Conservation (phyloP, 768 basidiomycete genomes). For the Hericium rajendrae region DNA sequence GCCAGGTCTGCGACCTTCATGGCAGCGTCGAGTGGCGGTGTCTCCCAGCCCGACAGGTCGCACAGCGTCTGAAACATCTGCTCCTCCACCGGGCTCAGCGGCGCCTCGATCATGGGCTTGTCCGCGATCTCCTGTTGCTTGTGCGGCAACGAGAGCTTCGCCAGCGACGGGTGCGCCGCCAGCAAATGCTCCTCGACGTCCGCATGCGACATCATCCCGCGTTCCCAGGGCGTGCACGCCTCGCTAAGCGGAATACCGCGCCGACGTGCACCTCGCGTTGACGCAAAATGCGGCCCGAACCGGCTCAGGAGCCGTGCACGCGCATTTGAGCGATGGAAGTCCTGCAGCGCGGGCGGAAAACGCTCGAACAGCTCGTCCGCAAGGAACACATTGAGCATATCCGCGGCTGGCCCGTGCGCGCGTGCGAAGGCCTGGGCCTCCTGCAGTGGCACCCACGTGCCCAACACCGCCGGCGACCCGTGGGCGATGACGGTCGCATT, state of each 20-base stretch:
- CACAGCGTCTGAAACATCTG: constrained; percentile 63
- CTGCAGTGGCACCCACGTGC: constrained; percentile 62
- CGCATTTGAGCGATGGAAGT: constrained; percentile 41
- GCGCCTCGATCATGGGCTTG: constrained; percentile 29
- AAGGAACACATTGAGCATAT: constrained; percentile 45
- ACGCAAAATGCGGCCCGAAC: constrained; percentile 57
- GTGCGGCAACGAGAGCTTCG: constrained; percentile 2
- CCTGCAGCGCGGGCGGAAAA: constrained; percentile 54
- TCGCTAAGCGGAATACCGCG: constrained; percentile 17
- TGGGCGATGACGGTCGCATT: constrained; percentile 43
- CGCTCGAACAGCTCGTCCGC: constrained; percentile 51
- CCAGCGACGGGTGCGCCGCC: constrained; percentile 17
- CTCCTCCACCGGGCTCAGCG: constrained; percentile 60
- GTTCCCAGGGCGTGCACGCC: constrained; percentile 16
- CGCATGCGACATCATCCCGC: constrained; percentile 8
- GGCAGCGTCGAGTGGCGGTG: neutral
- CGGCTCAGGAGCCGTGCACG: constrained; percentile 41
- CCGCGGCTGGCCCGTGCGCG: constrained; percentile 25
- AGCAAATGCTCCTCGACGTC: constrained; percentile 20
- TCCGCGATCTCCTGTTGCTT: constrained; percentile 6
- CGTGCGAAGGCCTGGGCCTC: constrained; percentile 44
- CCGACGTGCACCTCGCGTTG: constrained; percentile 36
- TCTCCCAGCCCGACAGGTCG: constrained; percentile 21
- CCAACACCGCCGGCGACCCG: constrained; percentile 43
- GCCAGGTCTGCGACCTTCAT: neutral